These are phyloP conservation scores for Ophiosphaerella narmari DNA, from an alignment of 2,329 filamentous ascomycete genomes.

Conservation along the genomic window DNA sequence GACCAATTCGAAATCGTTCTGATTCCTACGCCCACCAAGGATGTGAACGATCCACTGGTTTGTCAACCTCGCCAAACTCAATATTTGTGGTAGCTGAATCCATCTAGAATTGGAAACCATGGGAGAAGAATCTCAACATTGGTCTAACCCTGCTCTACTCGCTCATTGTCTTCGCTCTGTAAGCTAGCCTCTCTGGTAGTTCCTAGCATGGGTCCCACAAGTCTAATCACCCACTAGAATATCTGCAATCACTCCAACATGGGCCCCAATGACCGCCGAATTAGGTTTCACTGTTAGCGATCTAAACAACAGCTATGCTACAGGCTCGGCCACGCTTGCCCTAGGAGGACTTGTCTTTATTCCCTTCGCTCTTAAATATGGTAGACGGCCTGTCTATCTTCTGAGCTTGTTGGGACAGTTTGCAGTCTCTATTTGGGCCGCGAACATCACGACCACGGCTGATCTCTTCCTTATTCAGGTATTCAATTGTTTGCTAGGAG, in stretches of 20 bases:
- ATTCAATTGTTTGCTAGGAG: constrained; percentile 51
- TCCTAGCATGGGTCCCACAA: no score
- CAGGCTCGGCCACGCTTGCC: constrained; percentile 49
- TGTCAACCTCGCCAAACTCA: neutral
- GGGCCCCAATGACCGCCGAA: constrained; percentile 13
- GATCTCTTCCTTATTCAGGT: constrained; percentile 54
- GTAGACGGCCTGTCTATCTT: constrained; percentile 53
- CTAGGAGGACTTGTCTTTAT: constrained; percentile 52
- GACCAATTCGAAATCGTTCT: constrained; percentile 7
- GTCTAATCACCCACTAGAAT: constrained; percentile 3
- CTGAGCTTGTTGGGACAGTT: constrained; percentile 48
- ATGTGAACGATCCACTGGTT: constrained; percentile 12
- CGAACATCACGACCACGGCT: constrained; percentile 47
- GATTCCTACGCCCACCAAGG: constrained; percentile 6
- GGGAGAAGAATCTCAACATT: constrained; percentile 14
- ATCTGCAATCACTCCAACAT: constrained; percentile 15
- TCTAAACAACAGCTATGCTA: constrained; percentile 54
- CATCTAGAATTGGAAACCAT: constrained; percentile 7
- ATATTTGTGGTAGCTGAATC: neutral
- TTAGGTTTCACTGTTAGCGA: constrained; percentile 35
- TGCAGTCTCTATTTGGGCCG: constrained; percentile 50
- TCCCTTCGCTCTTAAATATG: constrained; percentile 54
- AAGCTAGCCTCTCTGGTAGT: neutral
- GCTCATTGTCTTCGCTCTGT: constrained; percentile 10
- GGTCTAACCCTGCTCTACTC: constrained; percentile 10